Evolutionary conservation across 2,329 filamentous ascomycete species (phyloP), one percentile per base, ranked within the genome.

Genomic region (Fusarium ambrosium): DNA sequence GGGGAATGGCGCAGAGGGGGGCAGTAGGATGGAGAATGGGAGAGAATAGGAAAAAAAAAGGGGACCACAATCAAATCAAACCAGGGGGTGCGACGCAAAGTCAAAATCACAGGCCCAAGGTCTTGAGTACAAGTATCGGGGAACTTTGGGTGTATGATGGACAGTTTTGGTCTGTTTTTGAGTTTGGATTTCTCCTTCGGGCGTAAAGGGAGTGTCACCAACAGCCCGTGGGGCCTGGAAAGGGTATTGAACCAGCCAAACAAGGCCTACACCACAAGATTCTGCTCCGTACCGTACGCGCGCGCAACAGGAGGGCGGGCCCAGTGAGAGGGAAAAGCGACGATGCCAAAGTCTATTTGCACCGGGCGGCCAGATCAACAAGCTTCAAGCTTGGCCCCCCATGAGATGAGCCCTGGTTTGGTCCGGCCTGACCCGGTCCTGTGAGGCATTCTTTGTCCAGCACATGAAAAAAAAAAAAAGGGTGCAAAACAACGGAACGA

Each of bases 291-390:
- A 61, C 41, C 60, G 41, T 66, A 64, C 55, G 70, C 70, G 67
- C 64, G 67, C 67, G 64, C 63, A 41, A 66, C 58, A 43, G 20
- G 58, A 61, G 63, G 55, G 62, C 48, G 58, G 66, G 48, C 53
- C 68, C 65, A 76, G 69, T 37, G 22, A 59, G 32, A 59, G 32
- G 32, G 22, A 61, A 67, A 62, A 72, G 37, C 22, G 71, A 70
- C 69, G 72, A 77, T 73, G 72, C 74, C 66, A 77, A 78, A 78
- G 76, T 78, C 74, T 78, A 78, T 77, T 77, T 73, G 67, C 76
- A 76, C 71, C 66, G 72, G 59, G 61, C 53, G 55, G 43, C 39
- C 62, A 66, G 71, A 68, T 73, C 70, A 69, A 67, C 72, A 77
- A 60, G 64, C 74, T 72, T 68, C 62, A 73, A 60, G 56, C 66